phyloP scores from a whole-genome alignment of 352 stramenopile genomes.

The Phytopythium litorale region DNA sequence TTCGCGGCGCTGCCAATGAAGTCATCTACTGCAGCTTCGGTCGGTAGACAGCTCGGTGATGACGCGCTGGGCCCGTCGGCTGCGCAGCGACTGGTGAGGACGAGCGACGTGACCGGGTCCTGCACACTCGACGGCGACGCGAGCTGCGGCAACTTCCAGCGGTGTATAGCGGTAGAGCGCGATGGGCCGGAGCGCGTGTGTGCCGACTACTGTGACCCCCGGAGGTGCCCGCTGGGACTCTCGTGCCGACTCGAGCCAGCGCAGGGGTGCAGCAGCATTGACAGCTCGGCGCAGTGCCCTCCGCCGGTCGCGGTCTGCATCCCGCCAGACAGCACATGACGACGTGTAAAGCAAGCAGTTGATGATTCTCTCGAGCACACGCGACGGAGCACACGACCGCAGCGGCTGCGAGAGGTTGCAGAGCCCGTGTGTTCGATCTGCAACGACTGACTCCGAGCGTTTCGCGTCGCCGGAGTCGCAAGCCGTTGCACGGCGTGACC shows the following conservation, averaged over 20 bases:
- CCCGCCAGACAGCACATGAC: background rate
- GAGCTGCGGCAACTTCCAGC: conserved; percentile 3
- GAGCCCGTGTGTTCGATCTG: background rate
- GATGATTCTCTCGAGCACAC: background rate
- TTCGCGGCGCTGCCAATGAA: background rate
- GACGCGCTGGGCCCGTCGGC: background rate
- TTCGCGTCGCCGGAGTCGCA: background rate
- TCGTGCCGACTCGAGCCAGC: conserved; percentile 3
- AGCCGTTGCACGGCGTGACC: background rate
- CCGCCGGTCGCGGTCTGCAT: conserved; percentile 1
- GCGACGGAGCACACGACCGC: background rate
- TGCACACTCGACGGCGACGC: background rate
- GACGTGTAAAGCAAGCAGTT: background rate
- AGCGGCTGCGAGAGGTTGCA: background rate
- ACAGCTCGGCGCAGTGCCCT: background rate
- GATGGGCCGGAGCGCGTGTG: background rate
- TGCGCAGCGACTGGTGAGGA: background rate
- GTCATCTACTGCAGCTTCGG: background rate
- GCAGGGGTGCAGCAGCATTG: background rate
- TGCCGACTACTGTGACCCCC: conserved; percentile 1
- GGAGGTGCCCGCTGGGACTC: background rate
- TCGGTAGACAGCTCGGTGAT: background rate
- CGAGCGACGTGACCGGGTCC: background rate
- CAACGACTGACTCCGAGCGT: background rate
- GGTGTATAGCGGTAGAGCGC: background rate